Base-by-base conservation (phyloP, 129 eudicot species). In the Chrysanthemum makinoi region DNA sequence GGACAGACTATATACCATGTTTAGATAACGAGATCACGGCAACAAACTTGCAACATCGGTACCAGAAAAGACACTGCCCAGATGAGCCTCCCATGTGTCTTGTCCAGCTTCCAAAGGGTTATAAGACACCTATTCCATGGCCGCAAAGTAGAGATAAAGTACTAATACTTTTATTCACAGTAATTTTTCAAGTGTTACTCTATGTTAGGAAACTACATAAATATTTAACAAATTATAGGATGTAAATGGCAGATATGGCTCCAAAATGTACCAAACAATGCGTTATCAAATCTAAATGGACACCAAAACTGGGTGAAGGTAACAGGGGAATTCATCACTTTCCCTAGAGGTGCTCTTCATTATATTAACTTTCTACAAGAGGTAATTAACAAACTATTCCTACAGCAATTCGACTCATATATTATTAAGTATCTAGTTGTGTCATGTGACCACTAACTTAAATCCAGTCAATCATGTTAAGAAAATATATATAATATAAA, bases 1-100 rank as follows among this genome's bases (percentile, higher is more conserved):
- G 88, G 11, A 19, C 79, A 30, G 90, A 86, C 56, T 89, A 84
- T 65, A 82, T 86, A 66, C 96, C 96, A 5, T 89, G 96, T 82
- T 77, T 89, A 46, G 96, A 84, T 75, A 82, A 86, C 33, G 57
- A 63, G 35, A 46, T 68, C 57, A 73, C 77, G 33, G 69, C 77
- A 9, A 68, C 12, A 11, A 73, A 77, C 44, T 39, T 39, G 44
- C 44, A 39, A 4, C 70, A 77, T 69, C 58, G 68, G 22, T 80
- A 78, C 75, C 68, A 78, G 16, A 80, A 75, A 53, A 75, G 89
- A 64, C 86, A 78, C 39, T 84, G 89, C 62, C 86, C 86, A 6
- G 79, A 71, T n/a, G 79, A 81, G 70, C 71, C 80, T 58, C 75
- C 82, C n/a, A n/a, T 70, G 65, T 85, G 89, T 70, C 89, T 85